phyloP scores from a whole-genome alignment of 163 green algal species.

The Volvox carteri region DNA sequence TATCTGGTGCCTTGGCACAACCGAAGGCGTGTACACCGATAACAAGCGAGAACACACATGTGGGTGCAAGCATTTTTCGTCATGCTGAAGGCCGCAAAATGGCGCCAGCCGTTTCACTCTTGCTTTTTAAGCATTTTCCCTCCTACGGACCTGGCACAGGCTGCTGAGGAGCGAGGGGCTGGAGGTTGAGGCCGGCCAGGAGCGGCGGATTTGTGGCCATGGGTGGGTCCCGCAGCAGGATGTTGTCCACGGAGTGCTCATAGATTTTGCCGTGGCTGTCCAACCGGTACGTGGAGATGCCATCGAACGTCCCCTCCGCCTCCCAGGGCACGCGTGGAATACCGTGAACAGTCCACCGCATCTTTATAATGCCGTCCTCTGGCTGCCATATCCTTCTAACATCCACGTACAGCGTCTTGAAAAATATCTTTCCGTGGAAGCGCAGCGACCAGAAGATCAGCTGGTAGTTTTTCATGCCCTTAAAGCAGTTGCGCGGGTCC shows the following conservation, averaged over 20 bases:
- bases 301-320: slow-evolving; percentile 92
- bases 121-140: no score
- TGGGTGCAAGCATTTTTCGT: no score
- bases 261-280: slow-evolving; percentile 92
- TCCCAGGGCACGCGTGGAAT: slow-evolving; percentile 90
- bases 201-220: slow-evolving; percentile 57
- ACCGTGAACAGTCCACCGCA: slow-evolving; percentile 75
- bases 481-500: slow-evolving; percentile 88
- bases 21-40: no score
- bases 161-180: slow-evolving; percentile 56
- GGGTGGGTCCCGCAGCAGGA: slow-evolving; percentile 57
- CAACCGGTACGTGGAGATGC: slow-evolving; percentile 94
- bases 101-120: no score
- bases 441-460: slow-evolving; percentile 94
- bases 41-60: no score
- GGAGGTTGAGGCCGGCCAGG: slow-evolving; percentile 63
- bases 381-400: slow-evolving; percentile 91
- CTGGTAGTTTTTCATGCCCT: slow-evolving; percentile 92
- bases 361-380: slow-evolving; percentile 82
- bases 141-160: slow-evolving; percentile 43
- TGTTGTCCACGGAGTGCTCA: slow-evolving; percentile 86
- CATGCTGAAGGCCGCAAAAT: no score
- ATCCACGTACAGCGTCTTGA: slow-evolving; percentile 75
- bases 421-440: slow-evolving; percentile 90
- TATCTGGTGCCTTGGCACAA: no score